Evolutionary conservation across 108 stramenopile genomes (phyloP).

Genomic region (Skeletonema tropicum): DNA sequence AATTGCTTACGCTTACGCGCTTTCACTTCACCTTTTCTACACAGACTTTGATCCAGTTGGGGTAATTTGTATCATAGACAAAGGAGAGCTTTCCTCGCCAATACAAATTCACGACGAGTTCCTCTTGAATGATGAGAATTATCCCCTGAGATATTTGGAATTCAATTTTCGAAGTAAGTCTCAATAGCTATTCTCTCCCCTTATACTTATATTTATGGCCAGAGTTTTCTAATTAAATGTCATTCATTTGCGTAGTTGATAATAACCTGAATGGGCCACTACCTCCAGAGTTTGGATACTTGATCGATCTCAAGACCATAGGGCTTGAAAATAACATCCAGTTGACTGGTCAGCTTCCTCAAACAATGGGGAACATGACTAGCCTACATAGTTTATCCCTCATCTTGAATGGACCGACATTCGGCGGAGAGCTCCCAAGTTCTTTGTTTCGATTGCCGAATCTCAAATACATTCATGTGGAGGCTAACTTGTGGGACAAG

Average conservation of each 20-base stretch:
- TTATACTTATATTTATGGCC: too few relatives aligned
- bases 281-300: too few relatives aligned
- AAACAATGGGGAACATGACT: too few relatives aligned
- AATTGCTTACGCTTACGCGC: too few relatives aligned
- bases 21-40: too few relatives aligned
- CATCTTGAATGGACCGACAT: slow-evolving; percentile 1
- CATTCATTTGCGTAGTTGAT: background rate
- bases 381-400: background rate
- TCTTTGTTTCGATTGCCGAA: background rate
- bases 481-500: background rate
- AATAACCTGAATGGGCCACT: too few relatives aligned
- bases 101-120: too few relatives aligned
- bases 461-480: background rate
- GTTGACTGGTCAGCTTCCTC: too few relatives aligned
- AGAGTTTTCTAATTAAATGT: too few relatives aligned
- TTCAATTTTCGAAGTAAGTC: background rate
- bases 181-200: too few relatives aligned
- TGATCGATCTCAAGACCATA: too few relatives aligned
- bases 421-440: background rate
- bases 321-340: too few relatives aligned
- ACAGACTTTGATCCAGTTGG: slow-evolving; percentile 7
- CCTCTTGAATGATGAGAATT: background rate
- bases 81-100: background rate
- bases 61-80: background rate
- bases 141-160: background rate